phyloP scores from a whole-genome alignment of 2,329 filamentous ascomycete species.

The Colletotrichum theobromicola region DNA sequence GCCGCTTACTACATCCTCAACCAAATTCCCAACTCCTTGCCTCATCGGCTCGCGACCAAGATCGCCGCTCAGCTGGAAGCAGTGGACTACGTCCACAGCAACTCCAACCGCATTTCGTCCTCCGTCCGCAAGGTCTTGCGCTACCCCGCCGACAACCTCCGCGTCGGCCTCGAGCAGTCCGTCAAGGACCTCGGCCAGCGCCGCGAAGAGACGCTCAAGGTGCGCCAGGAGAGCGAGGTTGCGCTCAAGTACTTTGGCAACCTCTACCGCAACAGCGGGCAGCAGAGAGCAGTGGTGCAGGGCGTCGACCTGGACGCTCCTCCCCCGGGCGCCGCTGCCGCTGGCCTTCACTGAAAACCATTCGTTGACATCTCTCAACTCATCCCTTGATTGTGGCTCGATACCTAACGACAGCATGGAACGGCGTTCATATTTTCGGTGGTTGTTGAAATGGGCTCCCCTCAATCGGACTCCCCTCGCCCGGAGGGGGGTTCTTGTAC shows the following conservation, averaged over 20 bases:
- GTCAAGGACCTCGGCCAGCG: slow-evolving; percentile 82
- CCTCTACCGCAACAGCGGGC: slow-evolving; percentile 70
- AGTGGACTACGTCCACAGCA: slow-evolving; percentile 92
- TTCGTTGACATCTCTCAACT: neutral
- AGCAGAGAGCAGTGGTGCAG: slow-evolving; percentile 55
- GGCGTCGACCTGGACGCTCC: slow-evolving; percentile 61
- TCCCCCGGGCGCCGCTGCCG: slow-evolving; percentile 37
- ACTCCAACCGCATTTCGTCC: slow-evolving; percentile 81
- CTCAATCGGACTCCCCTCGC: neutral
- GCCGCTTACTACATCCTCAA: slow-evolving; percentile 82
- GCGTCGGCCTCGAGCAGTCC: slow-evolving; percentile 80
- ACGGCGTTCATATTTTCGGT: slow-evolving; percentile 14
- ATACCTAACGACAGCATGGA: slow-evolving; percentile 21
- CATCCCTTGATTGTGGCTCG: slow-evolving; percentile 13
- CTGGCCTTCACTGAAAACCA: slow-evolving; percentile 10
- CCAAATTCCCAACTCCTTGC: slow-evolving; percentile 88
- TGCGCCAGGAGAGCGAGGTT: slow-evolving; percentile 82
- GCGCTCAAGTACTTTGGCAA: slow-evolving; percentile 91
- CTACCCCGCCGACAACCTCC: slow-evolving; percentile 84
- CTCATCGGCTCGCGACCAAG: slow-evolving; percentile 83
- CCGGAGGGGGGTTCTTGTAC: neutral
- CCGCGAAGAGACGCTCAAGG: slow-evolving; percentile 83
- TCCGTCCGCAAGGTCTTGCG: slow-evolving; percentile 90
- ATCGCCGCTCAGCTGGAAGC: slow-evolving; percentile 79
- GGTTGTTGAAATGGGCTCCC: slow-evolving; percentile 1